phyloP scores from a whole-genome alignment of 2,329 filamentous ascomycete species.

The Tolypocladium pustulatum region DNA sequence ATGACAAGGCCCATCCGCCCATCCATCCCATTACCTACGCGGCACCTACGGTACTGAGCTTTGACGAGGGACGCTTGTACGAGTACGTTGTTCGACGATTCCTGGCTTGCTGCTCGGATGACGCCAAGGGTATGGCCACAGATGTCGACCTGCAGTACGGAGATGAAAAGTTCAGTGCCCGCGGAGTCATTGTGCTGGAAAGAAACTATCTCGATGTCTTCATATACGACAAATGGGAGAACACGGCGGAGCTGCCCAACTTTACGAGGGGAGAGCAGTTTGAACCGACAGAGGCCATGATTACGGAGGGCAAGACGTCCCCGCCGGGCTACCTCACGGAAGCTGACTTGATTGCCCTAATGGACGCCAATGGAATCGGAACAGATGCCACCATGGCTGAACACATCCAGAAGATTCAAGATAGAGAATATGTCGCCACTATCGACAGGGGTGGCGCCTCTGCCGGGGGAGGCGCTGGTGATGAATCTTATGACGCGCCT shows the following conservation, averaged over 20 bases:
- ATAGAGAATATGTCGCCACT: slow-evolving; percentile 73
- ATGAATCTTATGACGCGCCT: slow-evolving; percentile 24
- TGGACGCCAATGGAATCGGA: slow-evolving; percentile 97
- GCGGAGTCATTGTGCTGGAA: slow-evolving; percentile 75
- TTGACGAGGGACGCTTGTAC: slow-evolving; percentile 69
- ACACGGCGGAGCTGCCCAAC: slow-evolving; percentile 68
- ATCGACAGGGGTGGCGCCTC: slow-evolving; percentile 31
- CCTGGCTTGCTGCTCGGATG: slow-evolving; percentile 89
- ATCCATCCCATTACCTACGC: slow-evolving; percentile 94
- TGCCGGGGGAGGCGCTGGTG: slow-evolving; percentile 28
- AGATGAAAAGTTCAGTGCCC: slow-evolving; percentile 69
- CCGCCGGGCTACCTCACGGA: slow-evolving; percentile 84
- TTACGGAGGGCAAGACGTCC: slow-evolving; percentile 83
- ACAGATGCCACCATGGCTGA: slow-evolving; percentile 99
- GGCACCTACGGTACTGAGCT: slow-evolving; percentile 48
- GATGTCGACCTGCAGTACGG: slow-evolving; percentile 81
- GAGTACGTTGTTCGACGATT: slow-evolving; percentile 90
- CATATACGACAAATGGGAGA: slow-evolving; percentile 93
- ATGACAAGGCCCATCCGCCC: slow-evolving; percentile 94
- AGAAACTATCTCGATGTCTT: slow-evolving; percentile 94
- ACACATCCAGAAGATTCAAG: slow-evolving; percentile 92
- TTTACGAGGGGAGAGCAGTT: slow-evolving; percentile 76
- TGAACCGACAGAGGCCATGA: slow-evolving; percentile 77
- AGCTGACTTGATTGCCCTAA: slow-evolving; percentile 86
- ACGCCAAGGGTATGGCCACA: slow-evolving; percentile 77